Conservation (phyloP, 345 rosid species). For the Clausena lansium region DNA sequence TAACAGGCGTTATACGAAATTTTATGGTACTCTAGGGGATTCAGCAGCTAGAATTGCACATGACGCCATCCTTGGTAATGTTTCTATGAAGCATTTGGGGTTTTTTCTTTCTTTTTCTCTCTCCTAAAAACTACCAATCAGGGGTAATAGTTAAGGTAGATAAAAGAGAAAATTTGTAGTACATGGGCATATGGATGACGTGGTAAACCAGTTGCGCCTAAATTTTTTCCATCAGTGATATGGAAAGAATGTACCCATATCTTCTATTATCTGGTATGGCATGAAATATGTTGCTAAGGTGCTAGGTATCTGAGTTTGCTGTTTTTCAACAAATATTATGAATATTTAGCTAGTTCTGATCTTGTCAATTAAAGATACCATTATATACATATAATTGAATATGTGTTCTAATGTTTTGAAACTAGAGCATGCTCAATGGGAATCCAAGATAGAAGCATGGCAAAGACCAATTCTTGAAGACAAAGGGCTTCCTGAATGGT, state of each 20-base stretch:
- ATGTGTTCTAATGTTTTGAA: slow-evolving; percentile 18
- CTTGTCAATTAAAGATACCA: neutral
- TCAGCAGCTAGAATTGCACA: slow-evolving; percentile 79
- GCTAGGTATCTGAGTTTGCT: too few relatives aligned
- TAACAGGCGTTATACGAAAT: slow-evolving; percentile 86
- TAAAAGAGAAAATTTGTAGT: too few relatives aligned
- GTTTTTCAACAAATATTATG: neutral
- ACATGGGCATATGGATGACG: too few relatives aligned
- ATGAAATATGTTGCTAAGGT: too few relatives aligned
- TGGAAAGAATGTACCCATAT: too few relatives aligned
- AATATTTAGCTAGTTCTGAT: neutral
- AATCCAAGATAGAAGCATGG: slow-evolving; percentile 85
- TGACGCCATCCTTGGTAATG: slow-evolving; percentile 75
- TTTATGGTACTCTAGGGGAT: slow-evolving; percentile 71
- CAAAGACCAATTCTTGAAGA: slow-evolving; percentile 91
- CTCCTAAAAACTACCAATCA: too few relatives aligned
- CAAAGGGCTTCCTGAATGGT: slow-evolving; percentile 86
- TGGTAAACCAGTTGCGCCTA: too few relatives aligned
- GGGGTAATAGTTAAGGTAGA: too few relatives aligned
- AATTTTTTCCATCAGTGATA: too few relatives aligned
- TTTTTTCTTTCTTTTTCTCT: neutral
- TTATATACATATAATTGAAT: neutral
- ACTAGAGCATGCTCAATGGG: slow-evolving; percentile 75
- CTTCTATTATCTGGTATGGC: too few relatives aligned
- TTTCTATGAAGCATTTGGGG: neutral